Evolutionary conservation across 345 rosid species (phyloP).

Genomic region (Camelina laxa): DNA sequence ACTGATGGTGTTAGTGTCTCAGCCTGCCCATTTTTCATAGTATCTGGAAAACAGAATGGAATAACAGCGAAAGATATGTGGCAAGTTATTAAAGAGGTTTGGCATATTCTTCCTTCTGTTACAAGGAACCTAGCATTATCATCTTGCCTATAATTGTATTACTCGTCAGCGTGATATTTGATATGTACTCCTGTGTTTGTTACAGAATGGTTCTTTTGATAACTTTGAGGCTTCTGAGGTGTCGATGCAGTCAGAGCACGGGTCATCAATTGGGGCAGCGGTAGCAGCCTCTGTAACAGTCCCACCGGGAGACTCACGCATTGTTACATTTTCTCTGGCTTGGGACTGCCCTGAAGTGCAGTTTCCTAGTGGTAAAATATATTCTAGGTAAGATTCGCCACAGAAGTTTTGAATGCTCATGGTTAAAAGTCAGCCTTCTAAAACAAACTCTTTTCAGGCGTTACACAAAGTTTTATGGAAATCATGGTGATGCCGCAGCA

Average conservation of each 20-base stretch:
- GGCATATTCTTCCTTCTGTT: not conserved
- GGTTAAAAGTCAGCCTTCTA: not conserved
- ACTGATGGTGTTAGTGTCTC: slow-evolving; percentile 67
- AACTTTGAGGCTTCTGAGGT: slow-evolving; percentile 49
- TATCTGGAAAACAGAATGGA: slow-evolving; percentile 70
- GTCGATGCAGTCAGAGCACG: slow-evolving; percentile 61
- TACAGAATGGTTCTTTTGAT: slow-evolving; percentile 77
- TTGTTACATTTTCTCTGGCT: slow-evolving; percentile 78
- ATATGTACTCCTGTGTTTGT: slow-evolving; percentile 17
- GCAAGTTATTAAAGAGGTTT: slow-evolving; percentile 83
- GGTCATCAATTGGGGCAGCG: slow-evolving; percentile 93
- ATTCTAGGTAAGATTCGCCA: slow-evolving; percentile 55
- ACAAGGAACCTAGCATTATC: slow-evolving; percentile 4
- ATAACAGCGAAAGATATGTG: slow-evolving; percentile 87
- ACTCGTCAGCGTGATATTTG: not conserved
- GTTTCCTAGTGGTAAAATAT: slow-evolving; percentile 69
- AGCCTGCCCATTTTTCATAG: slow-evolving; percentile 71
- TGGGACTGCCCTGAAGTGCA: slow-evolving; percentile 94
- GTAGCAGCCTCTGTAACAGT: slow-evolving; percentile 77
- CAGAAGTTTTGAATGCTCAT: not conserved
- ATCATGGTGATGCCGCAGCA: slow-evolving; percentile 75
- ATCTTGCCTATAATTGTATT: not conserved
- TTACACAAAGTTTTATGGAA: slow-evolving; percentile 83
- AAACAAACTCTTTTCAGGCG: slow-evolving; percentile 55
- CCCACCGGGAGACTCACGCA: slow-evolving; percentile 56